Percentiles rank a stretch among this genome's conserved stretches.
Evolutionary conservation across 495 filamentous ascomycete genomes (phyloP).

Genomic region (Bryoglossum gracile): DNA sequence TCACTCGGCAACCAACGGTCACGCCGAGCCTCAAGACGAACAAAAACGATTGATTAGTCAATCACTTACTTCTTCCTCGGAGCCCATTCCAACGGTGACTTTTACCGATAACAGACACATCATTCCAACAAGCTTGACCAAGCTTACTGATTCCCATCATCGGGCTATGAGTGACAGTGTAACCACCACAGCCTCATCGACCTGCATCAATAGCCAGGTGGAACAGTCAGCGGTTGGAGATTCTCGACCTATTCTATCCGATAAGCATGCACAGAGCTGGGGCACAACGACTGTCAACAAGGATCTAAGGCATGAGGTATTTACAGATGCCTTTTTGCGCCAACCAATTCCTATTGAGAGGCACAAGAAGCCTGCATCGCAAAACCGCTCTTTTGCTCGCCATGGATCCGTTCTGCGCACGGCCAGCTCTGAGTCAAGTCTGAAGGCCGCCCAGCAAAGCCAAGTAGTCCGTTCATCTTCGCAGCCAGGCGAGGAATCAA

Average conservation of each 20-base stretch:
- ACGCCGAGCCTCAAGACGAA: not conserved
- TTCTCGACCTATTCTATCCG: slow-evolving; percentile 36
- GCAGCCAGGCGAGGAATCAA: slow-evolving; percentile 18
- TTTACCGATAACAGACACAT: slow-evolving; percentile 96
- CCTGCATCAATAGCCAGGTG: not conserved
- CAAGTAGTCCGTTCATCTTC: not conserved
- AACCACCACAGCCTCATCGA: not conserved
- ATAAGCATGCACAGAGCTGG: slow-evolving; percentile 66
- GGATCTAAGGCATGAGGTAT: slow-evolving; percentile 80
- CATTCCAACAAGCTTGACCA: slow-evolving; percentile 67
- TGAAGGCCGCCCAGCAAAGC: slow-evolving; percentile 18
- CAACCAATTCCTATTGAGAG: slow-evolving; percentile 58
- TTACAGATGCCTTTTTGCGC: slow-evolving; percentile 88
- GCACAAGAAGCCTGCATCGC: slow-evolving; percentile 52
- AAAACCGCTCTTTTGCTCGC: slow-evolving; percentile 49
- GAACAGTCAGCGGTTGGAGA: not conserved
- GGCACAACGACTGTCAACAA: slow-evolving; percentile 93
- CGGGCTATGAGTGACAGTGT: slow-evolving; percentile 17
- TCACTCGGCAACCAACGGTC: not conserved
- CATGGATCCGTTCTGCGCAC: slow-evolving; percentile 10
- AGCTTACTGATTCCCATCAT: slow-evolving; percentile 8
- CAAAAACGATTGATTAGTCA: slow-evolving; percentile 68
- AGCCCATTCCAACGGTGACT: slow-evolving; percentile 77
- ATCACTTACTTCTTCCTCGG: slow-evolving; percentile 42
- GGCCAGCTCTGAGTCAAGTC: slow-evolving; percentile 23